These are phyloP conservation scores for Closterium sp. DNA, from an alignment of 139 green algal genomes.

Conservation along the genomic window DNA sequence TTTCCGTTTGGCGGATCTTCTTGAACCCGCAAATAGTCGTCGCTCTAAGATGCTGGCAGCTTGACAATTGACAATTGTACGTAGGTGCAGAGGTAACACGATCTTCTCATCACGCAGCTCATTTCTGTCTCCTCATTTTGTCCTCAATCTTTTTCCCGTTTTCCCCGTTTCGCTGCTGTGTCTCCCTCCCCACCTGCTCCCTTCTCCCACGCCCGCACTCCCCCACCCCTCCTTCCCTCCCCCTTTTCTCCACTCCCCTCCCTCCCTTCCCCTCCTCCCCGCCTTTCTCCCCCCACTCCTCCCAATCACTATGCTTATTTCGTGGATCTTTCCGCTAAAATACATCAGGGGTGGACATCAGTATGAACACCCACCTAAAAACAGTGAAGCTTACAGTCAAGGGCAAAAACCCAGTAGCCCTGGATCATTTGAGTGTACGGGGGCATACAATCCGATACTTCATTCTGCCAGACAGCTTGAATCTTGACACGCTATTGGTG, in stretches of 20 bases:
- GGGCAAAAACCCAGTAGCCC: constrained; percentile 79
- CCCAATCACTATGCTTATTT: not conserved
- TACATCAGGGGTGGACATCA: constrained; percentile 86
- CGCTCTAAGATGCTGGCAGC: not conserved
- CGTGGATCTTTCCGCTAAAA: not conserved
- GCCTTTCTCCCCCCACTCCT: not conserved
- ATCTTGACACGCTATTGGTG: constrained; percentile 97
- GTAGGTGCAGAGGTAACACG: not conserved
- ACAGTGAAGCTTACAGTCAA: constrained; percentile 92
- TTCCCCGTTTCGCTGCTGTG: not conserved
- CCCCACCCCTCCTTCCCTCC: not conserved
- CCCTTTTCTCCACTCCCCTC: too few relatives aligned
- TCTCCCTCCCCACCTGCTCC: not conserved
- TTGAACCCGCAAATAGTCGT: not conserved
- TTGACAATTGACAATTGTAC: not conserved
- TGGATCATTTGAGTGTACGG: constrained; percentile 88
- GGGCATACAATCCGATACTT: constrained; percentile 91
- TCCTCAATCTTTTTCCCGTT: not conserved
- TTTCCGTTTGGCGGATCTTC: not conserved
- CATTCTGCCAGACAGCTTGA: constrained; percentile 96
- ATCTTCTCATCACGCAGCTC: not conserved
- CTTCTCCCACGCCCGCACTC: not conserved
- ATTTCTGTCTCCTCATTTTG: not conserved
- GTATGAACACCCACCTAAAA: constrained; percentile 99
- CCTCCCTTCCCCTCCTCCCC: not conserved